A percentile compares a stretch with the other conserved stretches of the same genome.
Evolutionary conservation across 1,284 basidiomycete genomes (phyloP).

Genomic region (Exsudoporus floridanus): DNA sequence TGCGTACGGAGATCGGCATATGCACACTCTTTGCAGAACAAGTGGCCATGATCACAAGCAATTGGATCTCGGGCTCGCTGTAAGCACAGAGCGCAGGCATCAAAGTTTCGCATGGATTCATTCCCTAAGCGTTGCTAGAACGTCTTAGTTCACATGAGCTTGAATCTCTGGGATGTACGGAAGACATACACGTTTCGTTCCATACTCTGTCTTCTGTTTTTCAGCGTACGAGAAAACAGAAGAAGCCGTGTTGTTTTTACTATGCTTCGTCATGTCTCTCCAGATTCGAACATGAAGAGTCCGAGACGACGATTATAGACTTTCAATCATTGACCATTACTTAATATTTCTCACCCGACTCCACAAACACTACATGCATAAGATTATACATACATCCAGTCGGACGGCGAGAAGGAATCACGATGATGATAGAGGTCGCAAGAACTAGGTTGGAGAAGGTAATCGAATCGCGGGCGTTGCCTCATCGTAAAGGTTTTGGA

Average conservation of each 20-base stretch:
- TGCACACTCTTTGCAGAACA: constrained; percentile 90
- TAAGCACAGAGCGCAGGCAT: constrained; percentile 84
- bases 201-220: constrained; percentile 80
- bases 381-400: too few species aligned
- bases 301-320: too few species aligned
- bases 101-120: constrained; percentile 87
- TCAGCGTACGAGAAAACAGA: constrained; percentile 86
- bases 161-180: background rate
- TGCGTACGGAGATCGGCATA: constrained; percentile 71
- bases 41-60: constrained; percentile 79
- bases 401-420: too few species aligned
- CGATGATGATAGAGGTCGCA: too few species aligned
- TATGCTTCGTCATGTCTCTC: constrained; percentile 74
- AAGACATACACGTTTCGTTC: constrained; percentile 64
- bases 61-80: constrained; percentile 78
- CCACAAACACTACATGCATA: too few species aligned
- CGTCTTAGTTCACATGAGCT: constrained; percentile 5
- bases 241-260: constrained; percentile 85
- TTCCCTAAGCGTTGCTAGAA: constrained; percentile 79
- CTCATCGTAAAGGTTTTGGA: background rate
- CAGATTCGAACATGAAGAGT: background rate
- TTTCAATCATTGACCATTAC: too few species aligned
- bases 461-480: too few species aligned
- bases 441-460: too few species aligned
- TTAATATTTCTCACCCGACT: too few species aligned